Evolutionary conservation across 257 asterid genomes (phyloP).

Genomic region (Eustoma russellianum): DNA sequence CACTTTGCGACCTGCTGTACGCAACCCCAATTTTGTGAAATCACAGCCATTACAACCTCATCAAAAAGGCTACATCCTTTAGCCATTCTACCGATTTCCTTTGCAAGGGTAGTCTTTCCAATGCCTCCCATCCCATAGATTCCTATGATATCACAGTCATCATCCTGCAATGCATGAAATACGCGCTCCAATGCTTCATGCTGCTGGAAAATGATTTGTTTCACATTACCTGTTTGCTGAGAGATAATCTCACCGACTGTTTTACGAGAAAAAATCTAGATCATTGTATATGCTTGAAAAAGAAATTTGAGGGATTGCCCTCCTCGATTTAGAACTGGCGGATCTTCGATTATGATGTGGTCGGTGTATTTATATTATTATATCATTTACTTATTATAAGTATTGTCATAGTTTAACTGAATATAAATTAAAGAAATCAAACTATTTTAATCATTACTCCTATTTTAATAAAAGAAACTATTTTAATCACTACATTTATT

Average conservation of each 20-base stretch:
- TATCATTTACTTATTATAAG: too few relatives aligned
- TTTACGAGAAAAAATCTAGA: neutral
- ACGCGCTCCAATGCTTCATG: conserved; percentile 5
- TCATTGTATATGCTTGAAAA: too few relatives aligned
- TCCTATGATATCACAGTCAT: conserved; percentile 1
- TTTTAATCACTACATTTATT: too few relatives aligned
- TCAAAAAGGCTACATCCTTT: conserved; percentile 1
- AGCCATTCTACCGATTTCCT: conserved; percentile 6
- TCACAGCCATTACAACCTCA: conserved; percentile 5
- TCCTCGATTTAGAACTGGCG: too few relatives aligned
- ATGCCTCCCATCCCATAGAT: conserved; percentile 9
- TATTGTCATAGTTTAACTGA: too few relatives aligned
- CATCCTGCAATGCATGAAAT: conserved; percentile 5
- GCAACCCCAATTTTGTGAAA: conserved; percentile 6
- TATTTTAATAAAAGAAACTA: too few relatives aligned
- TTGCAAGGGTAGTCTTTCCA: conserved; percentile 6
- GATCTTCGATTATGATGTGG: too few relatives aligned
- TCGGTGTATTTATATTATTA: too few relatives aligned
- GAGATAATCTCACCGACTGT: neutral
- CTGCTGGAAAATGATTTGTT: neutral
- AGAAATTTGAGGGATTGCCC: too few relatives aligned
- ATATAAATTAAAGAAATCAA: too few relatives aligned
- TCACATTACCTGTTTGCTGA: neutral
- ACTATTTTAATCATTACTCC: too few relatives aligned
- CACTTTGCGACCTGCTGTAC: too few relatives aligned